Evolutionary conservation across 2,329 filamentous ascomycete species (phyloP).

Genomic region (Curvularia eragrostidis): DNA sequence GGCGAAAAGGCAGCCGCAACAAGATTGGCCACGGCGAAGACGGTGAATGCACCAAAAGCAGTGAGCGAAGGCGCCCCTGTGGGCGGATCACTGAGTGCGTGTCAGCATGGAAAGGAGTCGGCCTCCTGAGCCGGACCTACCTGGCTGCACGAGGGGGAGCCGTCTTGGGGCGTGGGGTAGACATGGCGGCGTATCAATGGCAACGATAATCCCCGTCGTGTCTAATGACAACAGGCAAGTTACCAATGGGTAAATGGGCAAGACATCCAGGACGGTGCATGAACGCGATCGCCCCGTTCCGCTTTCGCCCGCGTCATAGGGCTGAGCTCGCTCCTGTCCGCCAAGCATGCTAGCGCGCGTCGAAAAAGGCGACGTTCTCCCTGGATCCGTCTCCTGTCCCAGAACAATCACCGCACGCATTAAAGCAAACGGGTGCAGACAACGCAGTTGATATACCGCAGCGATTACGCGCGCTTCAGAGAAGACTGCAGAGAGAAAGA

Average conservation of each 20-base stretch:
- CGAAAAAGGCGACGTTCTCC: constrained; percentile 39
- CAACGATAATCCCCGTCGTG: background rate
- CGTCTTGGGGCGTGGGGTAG: constrained; percentile 7
- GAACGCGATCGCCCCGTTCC: constrained; percentile 12
- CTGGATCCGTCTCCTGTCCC: constrained; percentile 19
- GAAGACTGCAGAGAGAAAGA: constrained; percentile 32
- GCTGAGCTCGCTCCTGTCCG: constrained; percentile 30
- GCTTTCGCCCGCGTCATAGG: constrained; percentile 20
- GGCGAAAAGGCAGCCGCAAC: constrained; percentile 83
- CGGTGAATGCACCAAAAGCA: constrained; percentile 78
- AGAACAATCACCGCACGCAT: constrained; percentile 35
- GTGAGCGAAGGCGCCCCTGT: constrained; percentile 58
- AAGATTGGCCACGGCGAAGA: constrained; percentile 76
- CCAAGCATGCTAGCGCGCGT: constrained; percentile 32
- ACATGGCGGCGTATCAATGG: constrained; percentile 8
- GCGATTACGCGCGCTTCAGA: constrained; percentile 35
- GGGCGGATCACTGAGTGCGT: background rate
- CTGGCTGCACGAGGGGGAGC: constrained; percentile 3
- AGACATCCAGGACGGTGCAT: constrained; percentile 1
- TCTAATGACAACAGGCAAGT: background rate
- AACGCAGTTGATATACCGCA: constrained; percentile 36
- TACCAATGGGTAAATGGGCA: background rate
- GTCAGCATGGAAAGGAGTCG: constrained; percentile 1
- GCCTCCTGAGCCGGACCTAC: constrained; percentile 2
- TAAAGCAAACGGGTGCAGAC: constrained; percentile 36